These are phyloP conservation scores for Groenewaldozyma auringiensis DNA, from an alignment of 1,139 yeast genomes.

Conservation along the genomic window DNA sequence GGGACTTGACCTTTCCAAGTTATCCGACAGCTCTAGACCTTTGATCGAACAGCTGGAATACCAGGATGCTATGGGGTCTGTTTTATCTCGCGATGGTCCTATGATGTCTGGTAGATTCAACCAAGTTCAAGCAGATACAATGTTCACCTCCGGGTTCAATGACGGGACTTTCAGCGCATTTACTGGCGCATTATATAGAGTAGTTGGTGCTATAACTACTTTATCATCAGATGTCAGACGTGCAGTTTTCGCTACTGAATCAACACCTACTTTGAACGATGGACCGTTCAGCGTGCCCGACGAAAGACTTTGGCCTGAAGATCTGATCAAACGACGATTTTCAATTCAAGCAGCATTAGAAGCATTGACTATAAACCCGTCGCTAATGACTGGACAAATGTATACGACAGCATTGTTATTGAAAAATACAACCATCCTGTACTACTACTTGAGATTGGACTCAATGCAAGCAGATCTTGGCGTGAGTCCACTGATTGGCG, in stretches of 20 bases:
- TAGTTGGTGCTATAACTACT: background rate
- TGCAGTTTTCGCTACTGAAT: background rate
- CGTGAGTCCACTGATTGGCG: background rate
- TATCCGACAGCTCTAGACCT: background rate
- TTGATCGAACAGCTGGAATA: slow-evolving; percentile 2
- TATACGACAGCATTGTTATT: background rate
- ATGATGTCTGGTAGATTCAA: background rate
- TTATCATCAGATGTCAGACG: background rate
- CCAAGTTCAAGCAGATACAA: background rate
- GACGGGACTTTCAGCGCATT: slow-evolving; percentile 1
- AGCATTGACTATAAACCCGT: background rate
- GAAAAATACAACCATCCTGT: background rate
- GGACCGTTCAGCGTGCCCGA: slow-evolving; percentile 1
- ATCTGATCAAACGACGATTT: background rate
- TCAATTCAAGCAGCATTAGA: background rate
- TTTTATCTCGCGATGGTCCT: background rate
- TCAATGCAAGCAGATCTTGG: background rate
- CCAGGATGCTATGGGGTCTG: slow-evolving; percentile 1
- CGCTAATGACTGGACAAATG: slow-evolving; percentile 1
- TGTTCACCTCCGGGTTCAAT: background rate
- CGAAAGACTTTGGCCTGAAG: background rate
- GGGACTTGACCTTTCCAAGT: background rate
- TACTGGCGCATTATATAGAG: background rate
- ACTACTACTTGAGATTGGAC: background rate
- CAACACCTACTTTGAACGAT: background rate